Evolutionary conservation across 1,284 basidiomycete genomes (phyloP), one percentile per base, ranked within the genome.

Genomic region (Phellopilus nigrolimitatus): DNA sequence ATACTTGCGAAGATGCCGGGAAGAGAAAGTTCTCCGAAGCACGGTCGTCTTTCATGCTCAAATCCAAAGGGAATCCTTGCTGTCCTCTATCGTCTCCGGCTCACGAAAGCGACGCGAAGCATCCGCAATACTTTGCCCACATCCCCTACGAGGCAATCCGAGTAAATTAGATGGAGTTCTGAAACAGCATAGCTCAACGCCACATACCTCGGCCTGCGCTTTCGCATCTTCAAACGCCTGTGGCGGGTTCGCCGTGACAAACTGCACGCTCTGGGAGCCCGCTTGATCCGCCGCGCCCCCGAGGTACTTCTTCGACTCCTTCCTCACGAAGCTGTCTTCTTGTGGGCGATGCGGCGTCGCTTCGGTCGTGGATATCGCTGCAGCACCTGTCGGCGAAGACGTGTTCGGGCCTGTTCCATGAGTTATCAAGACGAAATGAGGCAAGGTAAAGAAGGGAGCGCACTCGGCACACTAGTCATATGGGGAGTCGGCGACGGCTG

Each of bases 121-220:
- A 52, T 5, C 50, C 43, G 33, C 41, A 52, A 17, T 31, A 52
- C n/a, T 52, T 52, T 12, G 43, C 41, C 50, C 50, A 52, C 27
- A 37, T 22, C 21, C 50, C 50, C 50, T 52, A 27, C n/a, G 19
- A n/a, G 19, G 4, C 30, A 49, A 9, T 28, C 19, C 30, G n/a
- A 9, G 37, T 5, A 50, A 3, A 3, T 24, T 40, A n/a, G 34
- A 27, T 21, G 3, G 22, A 8, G n/a, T 43, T 24, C 6, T 21
- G n/a, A 47, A 30, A 10, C 15, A 25, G 4, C 17, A 7, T 15
- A 25, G 15, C 12, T 15, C 30, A 27, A 19, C 21, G 36, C 7
- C 12, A 19, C 21, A 15, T 24, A 34, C 28, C n/a, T 40, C 38
- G 13, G n/a, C 34, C n/a, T 9, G 10, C 34, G 8, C 34, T 36